Base-by-base conservation (phyloP, 177 flowering plant genomes). In the Tripterygium wilfordii region DNA sequence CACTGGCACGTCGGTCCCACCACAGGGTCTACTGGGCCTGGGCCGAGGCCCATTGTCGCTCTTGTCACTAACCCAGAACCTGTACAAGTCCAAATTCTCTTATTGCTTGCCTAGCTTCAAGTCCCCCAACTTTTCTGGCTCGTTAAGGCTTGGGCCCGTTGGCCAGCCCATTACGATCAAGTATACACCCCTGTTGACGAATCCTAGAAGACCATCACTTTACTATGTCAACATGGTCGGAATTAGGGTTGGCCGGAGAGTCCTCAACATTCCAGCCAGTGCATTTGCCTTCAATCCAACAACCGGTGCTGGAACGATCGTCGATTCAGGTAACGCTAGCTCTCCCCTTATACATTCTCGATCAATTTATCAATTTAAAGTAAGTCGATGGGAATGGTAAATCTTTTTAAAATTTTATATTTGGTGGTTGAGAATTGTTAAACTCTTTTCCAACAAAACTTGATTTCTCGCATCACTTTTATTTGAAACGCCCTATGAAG, bases 41-140 rank as follows among this genome's bases (percentile, higher is more conserved):
- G 96, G 95, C 48, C 78, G 98, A 0, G 98, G 98, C 29, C 75
- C 96, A 16, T 28, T 85, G 22, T 87, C 96, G 0, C 69, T 90
- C 1, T 42, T 81, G 40, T 64, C 88, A 15, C 95, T 88, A 49
- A 57, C 90, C 41, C 58, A 74, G 12, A 26, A 23, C 54, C 73
- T 82, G 14, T 91, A 85, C 77, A 45, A 62, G 10, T 75, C 84
- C 65, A 83, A 83, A 32, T 91, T 91, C 69, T 91, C 98, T n/a
- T 91, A 91, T 61, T 91, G 96, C 67, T 56, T 91, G 49, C 98
- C 96, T 14, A 72, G 67, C 68, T 78, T 76, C 67, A 79, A 63
- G 62, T 71, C 95, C n/a, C 60, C 38, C 9, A 78, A 75, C 54
- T 88, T 82, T 49, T 67, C 95, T 6, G 97, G 97, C 10, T 64